These are phyloP conservation scores for Annulohypoxylon maeteangense DNA, from an alignment of 495 filamentous ascomycete species.

Conservation along the genomic window DNA sequence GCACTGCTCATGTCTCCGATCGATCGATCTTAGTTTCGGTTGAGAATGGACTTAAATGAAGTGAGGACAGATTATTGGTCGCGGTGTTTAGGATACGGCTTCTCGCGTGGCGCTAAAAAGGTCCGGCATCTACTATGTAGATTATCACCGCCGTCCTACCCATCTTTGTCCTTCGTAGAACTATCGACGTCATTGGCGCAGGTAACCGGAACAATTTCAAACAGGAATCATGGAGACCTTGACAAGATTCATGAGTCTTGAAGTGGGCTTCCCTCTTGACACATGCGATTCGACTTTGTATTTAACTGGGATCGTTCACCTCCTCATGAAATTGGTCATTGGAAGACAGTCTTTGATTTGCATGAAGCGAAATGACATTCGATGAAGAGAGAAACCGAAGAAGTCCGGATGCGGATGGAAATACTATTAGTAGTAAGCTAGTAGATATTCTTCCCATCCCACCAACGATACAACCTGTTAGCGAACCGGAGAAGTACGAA, in stretches of 20 bases:
- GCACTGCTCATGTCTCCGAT: slow-evolving; percentile 11
- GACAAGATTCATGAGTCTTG: slow-evolving; percentile 4
- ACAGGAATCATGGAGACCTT: slow-evolving; percentile 29
- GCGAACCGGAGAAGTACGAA: slow-evolving; percentile 35
- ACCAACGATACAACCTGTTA: slow-evolving; percentile 44
- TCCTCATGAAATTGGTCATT: neutral
- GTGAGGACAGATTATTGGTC: slow-evolving; percentile 26
- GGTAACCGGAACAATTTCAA: neutral
- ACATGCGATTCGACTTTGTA: neutral
- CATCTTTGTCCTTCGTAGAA: slow-evolving; percentile 14
- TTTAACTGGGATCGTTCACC: neutral
- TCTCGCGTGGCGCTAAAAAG: slow-evolving; percentile 16
- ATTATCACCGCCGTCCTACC: slow-evolving; percentile 23
- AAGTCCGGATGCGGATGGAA: neutral
- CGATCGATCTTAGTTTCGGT: slow-evolving; percentile 35
- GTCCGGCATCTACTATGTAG: slow-evolving; percentile 25
- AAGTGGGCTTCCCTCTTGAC: neutral
- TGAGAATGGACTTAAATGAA: slow-evolving; percentile 18
- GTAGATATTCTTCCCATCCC: slow-evolving; percentile 53
- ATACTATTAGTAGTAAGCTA: neutral
- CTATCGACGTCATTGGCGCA: slow-evolving; percentile 33
- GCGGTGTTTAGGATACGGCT: neutral
- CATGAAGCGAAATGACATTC: slow-evolving; percentile 14
- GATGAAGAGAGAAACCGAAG: slow-evolving; percentile 11
- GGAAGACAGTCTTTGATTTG: neutral